Evolutionary conservation across 345 rosid genomes (phyloP).

Genomic region (Salix koriyanagi): DNA sequence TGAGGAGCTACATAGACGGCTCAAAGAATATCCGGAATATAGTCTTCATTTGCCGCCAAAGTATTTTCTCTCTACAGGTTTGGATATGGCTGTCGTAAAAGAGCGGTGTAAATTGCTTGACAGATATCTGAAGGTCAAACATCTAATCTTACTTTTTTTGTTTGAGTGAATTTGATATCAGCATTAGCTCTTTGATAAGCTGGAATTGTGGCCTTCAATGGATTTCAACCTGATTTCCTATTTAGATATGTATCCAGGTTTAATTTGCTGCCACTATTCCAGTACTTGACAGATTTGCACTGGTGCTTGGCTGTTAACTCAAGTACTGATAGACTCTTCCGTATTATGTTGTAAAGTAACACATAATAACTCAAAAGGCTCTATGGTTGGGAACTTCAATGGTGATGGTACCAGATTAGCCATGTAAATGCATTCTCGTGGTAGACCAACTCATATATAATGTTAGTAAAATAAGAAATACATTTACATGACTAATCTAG

Average conservation of each 20-base stretch:
- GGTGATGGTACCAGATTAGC: background rate
- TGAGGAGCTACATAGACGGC: constrained; percentile 96
- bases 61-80: constrained; percentile 91
- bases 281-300: background rate
- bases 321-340: background rate
- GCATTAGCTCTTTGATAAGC: background rate
- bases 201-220: background rate
- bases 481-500: no score
- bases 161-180: background rate
- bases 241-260: background rate
- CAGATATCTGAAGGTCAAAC: constrained; percentile 73
- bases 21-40: constrained; percentile 83
- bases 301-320: background rate
- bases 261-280: background rate
- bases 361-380: background rate
- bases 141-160: constrained; percentile 11
- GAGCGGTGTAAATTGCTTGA: constrained; percentile 91
- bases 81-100: constrained; percentile 71
- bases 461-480: no score
- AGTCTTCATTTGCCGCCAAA: constrained; percentile 94
- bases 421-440: background rate
- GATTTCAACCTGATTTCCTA: background rate
- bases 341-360: background rate
- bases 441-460: no score
- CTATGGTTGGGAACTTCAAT: background rate